These are phyloP conservation scores for Mycosphaerella sp. DNA, from an alignment of 2,329 filamentous ascomycete species.

Conservation along the genomic window DNA sequence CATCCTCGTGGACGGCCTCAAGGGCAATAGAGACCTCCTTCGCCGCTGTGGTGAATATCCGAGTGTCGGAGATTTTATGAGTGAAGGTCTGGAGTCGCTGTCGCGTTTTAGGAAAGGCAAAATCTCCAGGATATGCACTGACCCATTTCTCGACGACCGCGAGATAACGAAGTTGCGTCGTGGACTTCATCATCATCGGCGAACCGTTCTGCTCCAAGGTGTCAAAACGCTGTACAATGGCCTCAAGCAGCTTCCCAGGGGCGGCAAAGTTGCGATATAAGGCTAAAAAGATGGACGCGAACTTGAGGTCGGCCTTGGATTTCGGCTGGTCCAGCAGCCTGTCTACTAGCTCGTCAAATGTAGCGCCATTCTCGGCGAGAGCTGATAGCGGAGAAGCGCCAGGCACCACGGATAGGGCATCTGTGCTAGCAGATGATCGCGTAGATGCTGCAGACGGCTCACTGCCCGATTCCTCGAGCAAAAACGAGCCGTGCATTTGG, in stretches of 20 bases:
- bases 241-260: conserved; percentile 68
- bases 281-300: conserved; percentile 80
- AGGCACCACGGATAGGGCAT: conserved; percentile 35
- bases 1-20: conserved; percentile 71
- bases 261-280: conserved; percentile 90
- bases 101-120: conserved; percentile 70
- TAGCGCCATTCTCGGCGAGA: conserved; percentile 51
- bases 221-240: conserved; percentile 72
- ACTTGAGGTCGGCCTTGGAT: conserved; percentile 83
- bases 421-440: conserved; percentile 60
- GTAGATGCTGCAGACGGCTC: conserved; percentile 54
- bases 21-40: conserved; percentile 78
- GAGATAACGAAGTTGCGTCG: conserved; percentile 75
- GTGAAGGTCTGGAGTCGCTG: conserved; percentile 70
- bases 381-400: conserved; percentile 19
- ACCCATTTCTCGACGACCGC: conserved; percentile 86
- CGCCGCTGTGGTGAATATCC: conserved; percentile 76
- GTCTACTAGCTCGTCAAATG: conserved; percentile 59
- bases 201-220: conserved; percentile 59
- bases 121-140: conserved; percentile 82
- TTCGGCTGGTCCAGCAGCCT: conserved; percentile 75
- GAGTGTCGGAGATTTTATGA: conserved; percentile 62
- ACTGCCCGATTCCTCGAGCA: conserved; percentile 63
- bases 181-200: conserved; percentile 67
- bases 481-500: conserved; percentile 49